Evolutionary conservation across 1,284 basidiomycete species (phyloP).

Genomic region (Acaromyces ingoldii): DNA sequence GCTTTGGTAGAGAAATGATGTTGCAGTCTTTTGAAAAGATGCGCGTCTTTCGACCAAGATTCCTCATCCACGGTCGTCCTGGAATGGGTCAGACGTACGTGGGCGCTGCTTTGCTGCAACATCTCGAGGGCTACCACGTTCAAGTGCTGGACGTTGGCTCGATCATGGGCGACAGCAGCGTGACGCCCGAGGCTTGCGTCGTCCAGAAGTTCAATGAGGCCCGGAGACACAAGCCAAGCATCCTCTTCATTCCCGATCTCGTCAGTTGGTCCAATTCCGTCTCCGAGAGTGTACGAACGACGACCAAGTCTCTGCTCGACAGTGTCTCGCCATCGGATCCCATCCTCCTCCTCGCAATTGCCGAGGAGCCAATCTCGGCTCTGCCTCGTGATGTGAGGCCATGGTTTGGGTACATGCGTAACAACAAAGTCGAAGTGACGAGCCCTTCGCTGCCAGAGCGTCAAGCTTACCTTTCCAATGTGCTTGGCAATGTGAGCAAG

Average conservation of each 20-base stretch:
- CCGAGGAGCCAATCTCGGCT: conserved; percentile 68
- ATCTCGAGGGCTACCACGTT: conserved; percentile 91
- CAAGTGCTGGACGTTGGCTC: conserved; percentile 88
- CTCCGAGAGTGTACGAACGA: conserved; percentile 75
- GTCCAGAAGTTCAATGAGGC: conserved; percentile 97
- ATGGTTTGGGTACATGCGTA: conserved; percentile 81
- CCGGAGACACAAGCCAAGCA: conserved; percentile 91
- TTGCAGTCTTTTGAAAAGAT: conserved; percentile 78
- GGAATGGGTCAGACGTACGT: conserved; percentile 90
- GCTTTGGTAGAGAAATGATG: conserved; percentile 45
- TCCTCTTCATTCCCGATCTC: conserved; percentile 89
- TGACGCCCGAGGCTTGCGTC: conserved; percentile 83
- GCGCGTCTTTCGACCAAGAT: conserved; percentile 81
- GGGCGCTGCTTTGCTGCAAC: conserved; percentile 83
- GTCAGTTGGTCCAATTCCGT: conserved; percentile 79
- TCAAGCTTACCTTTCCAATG: conserved; percentile 69
- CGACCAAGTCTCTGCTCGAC: conserved; percentile 84
- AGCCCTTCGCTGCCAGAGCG: conserved; percentile 54
- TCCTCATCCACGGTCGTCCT: conserved; percentile 72
- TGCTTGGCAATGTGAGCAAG: conserved; percentile 37
- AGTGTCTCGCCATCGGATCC: conserved; percentile 85
- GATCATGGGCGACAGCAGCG: conserved; percentile 79
- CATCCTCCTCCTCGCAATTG: conserved; percentile 79
- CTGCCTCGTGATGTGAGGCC: conserved; percentile 76
- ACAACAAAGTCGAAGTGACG: conserved; percentile 67